phyloP scores from a whole-genome alignment of 306 rosid genomes.

The Cicer pinnatifidum region DNA sequence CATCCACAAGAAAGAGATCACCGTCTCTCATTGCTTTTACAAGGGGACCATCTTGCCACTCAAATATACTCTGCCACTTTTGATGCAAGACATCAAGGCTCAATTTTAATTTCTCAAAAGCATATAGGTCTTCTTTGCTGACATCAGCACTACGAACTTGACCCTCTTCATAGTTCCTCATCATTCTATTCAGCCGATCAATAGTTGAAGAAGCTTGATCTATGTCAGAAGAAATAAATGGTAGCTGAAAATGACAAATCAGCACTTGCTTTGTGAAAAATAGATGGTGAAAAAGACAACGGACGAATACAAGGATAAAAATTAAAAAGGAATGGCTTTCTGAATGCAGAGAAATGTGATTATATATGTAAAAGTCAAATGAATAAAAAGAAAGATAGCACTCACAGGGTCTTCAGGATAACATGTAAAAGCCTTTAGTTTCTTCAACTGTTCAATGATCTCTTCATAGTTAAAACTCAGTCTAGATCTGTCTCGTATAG shows the following conservation, averaged over 20 bases:
- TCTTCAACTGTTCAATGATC: constrained; percentile 58
- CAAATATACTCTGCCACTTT: constrained; percentile 87
- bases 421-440: constrained; percentile 48
- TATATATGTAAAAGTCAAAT: background rate
- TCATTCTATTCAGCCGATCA: constrained; percentile 52
- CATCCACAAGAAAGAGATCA: constrained; percentile 88
- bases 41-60: constrained; percentile 96
- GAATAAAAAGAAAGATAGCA: constrained; percentile 11
- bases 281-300: background rate
- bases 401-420: constrained; percentile 62
- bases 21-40: constrained; percentile 87
- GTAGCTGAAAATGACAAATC: constrained; percentile 43
- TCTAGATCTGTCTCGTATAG: constrained; percentile 76
- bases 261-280: constrained; percentile 2
- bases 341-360: constrained; percentile 27
- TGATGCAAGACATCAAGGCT: constrained; percentile 64
- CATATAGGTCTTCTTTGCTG: constrained; percentile 50
- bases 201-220: constrained; percentile 65
- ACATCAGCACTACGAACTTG: constrained; percentile 43
- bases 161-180: constrained; percentile 55
- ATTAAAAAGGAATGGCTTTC: background rate
- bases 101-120: constrained; percentile 51
- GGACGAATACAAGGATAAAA: background rate
- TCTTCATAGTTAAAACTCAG: constrained; percentile 59
- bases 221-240: constrained; percentile 75